phyloP scores from a whole-genome alignment of 2,329 filamentous ascomycete genomes.

The Cladosporium oxysporum region DNA sequence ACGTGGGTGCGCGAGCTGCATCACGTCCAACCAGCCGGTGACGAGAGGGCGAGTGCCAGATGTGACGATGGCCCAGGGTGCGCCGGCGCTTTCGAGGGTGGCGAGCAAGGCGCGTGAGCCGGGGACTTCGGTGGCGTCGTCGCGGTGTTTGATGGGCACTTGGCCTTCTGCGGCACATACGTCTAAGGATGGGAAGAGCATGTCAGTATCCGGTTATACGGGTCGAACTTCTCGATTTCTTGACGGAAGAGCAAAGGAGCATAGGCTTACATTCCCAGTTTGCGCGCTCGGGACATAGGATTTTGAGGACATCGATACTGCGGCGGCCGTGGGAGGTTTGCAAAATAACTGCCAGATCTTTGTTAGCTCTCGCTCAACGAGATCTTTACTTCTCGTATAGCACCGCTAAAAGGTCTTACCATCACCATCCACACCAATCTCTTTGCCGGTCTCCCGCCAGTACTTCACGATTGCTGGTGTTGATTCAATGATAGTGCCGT shows the following conservation, averaged over 20 bases:
- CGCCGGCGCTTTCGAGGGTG: slow-evolving; percentile 60
- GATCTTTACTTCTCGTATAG: background rate
- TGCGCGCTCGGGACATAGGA: slow-evolving; percentile 80
- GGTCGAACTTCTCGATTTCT: background rate
- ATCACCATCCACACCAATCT: slow-evolving; percentile 66
- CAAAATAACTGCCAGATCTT: slow-evolving; percentile 60
- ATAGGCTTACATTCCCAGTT: slow-evolving; percentile 70
- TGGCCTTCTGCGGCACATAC: slow-evolving; percentile 74
- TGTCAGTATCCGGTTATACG: background rate
- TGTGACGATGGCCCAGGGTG: slow-evolving; percentile 80
- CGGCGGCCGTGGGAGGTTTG: slow-evolving; percentile 88
- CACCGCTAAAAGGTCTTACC: background rate
- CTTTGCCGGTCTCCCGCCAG: slow-evolving; percentile 74
- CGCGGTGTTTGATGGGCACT: slow-evolving; percentile 74
- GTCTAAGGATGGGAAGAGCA: slow-evolving; percentile 56
- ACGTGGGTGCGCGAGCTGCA: slow-evolving; percentile 50
- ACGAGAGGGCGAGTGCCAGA: slow-evolving; percentile 52
- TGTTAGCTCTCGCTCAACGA: background rate
- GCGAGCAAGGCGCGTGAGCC: slow-evolving; percentile 68
- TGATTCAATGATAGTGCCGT: slow-evolving; percentile 81
- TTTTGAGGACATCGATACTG: slow-evolving; percentile 79
- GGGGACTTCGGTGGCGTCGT: slow-evolving; percentile 80
- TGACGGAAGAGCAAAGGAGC: background rate
- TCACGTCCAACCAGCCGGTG: slow-evolving; percentile 52
- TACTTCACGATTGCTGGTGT: slow-evolving; percentile 76